Base-by-base conservation (phyloP, 2,329 filamentous ascomycete genomes). In the Cladosporium sp. region DNA sequence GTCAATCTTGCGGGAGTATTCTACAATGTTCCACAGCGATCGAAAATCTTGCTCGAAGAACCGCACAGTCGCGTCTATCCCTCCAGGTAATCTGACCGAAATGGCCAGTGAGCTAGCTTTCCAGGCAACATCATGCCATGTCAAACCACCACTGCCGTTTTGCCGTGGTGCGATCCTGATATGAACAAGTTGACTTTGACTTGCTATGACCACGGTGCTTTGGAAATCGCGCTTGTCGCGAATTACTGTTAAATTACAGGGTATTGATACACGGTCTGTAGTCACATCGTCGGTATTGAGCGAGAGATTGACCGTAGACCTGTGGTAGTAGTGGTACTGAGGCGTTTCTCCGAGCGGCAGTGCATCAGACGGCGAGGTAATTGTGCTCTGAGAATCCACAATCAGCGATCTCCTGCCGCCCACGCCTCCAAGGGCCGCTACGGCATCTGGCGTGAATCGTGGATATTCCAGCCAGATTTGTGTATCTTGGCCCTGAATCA, bases 81-180 rank as follows among this genome's bases (percentile, higher is more conserved):
- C 89, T 64, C 90, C 85, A 0, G 89, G 88, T 17, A 96, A 75
- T 61, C 83, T 84, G 38, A 96, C 73, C 19, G 86, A 84, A 59
- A 96, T 80, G 0, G 83, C 81, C 61, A 80, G 82, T 6, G 81
- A 80, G 50, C 88, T 86, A 17, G 86, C 81, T 59, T 87, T 87
- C 92, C 92, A 96, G 42, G 84, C 82, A 5, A 96, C 83, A 70
- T 94, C 88, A 6, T 90, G 84, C 92, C 92, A 96, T 0, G 84
- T 87, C 1, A 89, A 84, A 28, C 22, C 22, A 0, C 89, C 89
- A 6, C 79, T 76, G 37, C 65, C 63, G 6, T 60, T 60, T 19
- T 64, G 85, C 82, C 79, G 66, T 9, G 72, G 70, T 17, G 89
- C 88, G 14, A 97, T 85, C 49, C 83, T 78, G 37, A 96, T 76